A percentile compares a stretch with the other conserved stretches of the same genome.
phyloP scores from a whole-genome alignment of 2,329 filamentous ascomycete genomes.

The Phialophora expanda region DNA sequence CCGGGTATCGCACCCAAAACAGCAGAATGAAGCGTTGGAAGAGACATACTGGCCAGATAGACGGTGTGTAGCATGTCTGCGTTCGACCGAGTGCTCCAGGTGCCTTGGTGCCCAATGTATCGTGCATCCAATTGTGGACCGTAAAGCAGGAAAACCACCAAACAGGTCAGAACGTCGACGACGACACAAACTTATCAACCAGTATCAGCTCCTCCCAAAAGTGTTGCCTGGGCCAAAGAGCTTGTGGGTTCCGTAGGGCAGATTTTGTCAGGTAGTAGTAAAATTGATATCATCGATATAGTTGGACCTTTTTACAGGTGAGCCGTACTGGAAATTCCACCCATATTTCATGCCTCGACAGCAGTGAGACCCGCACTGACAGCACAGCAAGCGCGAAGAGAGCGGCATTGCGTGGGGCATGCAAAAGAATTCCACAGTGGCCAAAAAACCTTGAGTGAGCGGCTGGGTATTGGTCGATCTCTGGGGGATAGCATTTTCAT shows the following conservation, averaged over 20 bases:
- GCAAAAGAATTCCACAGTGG: conserved; percentile 39
- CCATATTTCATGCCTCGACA: conserved; percentile 31
- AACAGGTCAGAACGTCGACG: conserved; percentile 19
- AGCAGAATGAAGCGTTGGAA: conserved; percentile 18
- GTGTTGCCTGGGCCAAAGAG: conserved; percentile 24
- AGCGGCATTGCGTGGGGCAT: conserved; percentile 39
- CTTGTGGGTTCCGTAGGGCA: conserved; percentile 24
- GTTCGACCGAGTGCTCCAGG: conserved; percentile 11
- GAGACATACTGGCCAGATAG: conserved; percentile 40
- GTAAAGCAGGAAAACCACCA: conserved; percentile 14
- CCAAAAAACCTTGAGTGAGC: conserved; percentile 35
- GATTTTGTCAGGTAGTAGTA: conserved; percentile 27
- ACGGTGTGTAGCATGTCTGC: conserved; percentile 40
- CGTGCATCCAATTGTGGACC: conserved; percentile 31
- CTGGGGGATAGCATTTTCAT: conserved; percentile 25
- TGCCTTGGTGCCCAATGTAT: conserved; percentile 28
- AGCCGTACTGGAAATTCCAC: conserved; percentile 27
- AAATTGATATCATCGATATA: conserved; percentile 30
- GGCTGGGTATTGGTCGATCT: conserved; percentile 36
- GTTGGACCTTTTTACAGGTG: conserved; percentile 32
- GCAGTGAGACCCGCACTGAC: conserved; percentile 38
- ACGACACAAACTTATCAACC: conserved; percentile 22
- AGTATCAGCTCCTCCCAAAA: conserved; percentile 23
- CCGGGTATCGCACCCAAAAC: conserved; percentile 24
- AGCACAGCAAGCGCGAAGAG: conserved; percentile 38